phyloP scores from a whole-genome alignment of 2,329 filamentous ascomycete species.

The Neopestalotiopsis rosae region DNA sequence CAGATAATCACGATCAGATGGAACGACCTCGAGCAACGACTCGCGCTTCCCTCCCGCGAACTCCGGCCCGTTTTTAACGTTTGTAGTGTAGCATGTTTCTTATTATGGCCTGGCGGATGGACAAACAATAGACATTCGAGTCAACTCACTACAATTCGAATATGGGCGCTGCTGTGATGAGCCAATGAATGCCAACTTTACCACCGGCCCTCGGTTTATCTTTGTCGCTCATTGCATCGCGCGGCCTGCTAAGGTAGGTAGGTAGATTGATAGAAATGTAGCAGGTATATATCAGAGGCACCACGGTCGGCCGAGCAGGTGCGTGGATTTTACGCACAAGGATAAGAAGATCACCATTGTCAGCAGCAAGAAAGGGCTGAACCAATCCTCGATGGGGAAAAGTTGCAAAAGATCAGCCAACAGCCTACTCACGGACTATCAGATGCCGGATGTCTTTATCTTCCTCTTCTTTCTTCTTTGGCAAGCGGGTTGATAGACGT shows the following conservation, averaged over 20 bases:
- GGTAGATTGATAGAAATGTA: neutral
- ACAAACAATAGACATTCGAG: neutral
- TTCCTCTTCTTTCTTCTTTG: neutral
- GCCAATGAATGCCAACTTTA: neutral
- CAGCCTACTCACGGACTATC: neutral
- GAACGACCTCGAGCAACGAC: neutral
- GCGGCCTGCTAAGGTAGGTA: neutral
- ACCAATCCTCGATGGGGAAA: neutral
- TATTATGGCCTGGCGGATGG: neutral
- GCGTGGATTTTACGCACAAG: neutral
- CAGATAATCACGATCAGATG: conserved; percentile 3
- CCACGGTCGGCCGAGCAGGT: neutral
- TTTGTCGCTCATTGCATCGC: neutral
- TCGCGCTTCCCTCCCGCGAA: neutral
- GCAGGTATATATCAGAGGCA: neutral
- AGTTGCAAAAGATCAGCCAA: neutral
- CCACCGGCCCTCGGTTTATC: neutral
- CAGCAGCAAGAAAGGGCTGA: neutral
- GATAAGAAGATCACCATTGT: neutral
- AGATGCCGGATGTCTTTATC: neutral
- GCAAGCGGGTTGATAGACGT: neutral
- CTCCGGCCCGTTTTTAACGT: neutral
- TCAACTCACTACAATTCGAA: neutral
- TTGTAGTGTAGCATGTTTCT: neutral
- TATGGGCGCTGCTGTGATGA: neutral